Conservation (phyloP, 495 filamentous ascomycete species). For the Hypoxylon subgilvum region DNA sequence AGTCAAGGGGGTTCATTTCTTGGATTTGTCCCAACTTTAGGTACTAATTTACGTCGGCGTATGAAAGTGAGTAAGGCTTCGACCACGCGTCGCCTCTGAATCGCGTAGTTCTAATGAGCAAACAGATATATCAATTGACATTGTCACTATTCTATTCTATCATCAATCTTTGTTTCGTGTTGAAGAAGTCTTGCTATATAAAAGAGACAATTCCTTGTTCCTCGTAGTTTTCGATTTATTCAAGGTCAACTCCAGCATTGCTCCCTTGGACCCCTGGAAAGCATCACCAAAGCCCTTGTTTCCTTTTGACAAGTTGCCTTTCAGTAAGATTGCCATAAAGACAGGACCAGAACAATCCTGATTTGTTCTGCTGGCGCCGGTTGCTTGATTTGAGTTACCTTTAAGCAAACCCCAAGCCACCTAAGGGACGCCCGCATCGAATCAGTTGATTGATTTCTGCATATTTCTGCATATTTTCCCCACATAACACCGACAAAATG, state of each 20-base stretch:
- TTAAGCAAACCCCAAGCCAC: no score
- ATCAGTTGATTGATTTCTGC: not conserved
- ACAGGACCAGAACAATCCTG: no score
- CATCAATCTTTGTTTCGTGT: not conserved
- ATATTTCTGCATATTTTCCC: not conserved
- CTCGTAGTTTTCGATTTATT: not conserved
- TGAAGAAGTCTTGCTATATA: no score
- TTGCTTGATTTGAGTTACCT: no score
- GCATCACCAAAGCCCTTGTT: constrained; percentile 3
- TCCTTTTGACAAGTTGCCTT: not conserved
- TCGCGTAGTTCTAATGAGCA: constrained; percentile 5
- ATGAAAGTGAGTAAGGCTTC: constrained; percentile 12
- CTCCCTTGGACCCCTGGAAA: no score
- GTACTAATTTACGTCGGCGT: not conserved
- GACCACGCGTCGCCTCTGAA: not conserved
- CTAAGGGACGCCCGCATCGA: constrained; percentile 2
- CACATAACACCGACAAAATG: not conserved
- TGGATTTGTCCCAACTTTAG: no score
- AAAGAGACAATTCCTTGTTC: not conserved
- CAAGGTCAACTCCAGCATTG: no score
- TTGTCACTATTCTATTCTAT: not conserved
- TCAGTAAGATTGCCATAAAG: no score
- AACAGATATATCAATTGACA: not conserved
- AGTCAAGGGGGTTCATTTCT: not conserved
- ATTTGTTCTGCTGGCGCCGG: no score